Evolutionary conservation across 768 basidiomycete genomes (phyloP).

Genomic region (Clavaria fumosa): DNA sequence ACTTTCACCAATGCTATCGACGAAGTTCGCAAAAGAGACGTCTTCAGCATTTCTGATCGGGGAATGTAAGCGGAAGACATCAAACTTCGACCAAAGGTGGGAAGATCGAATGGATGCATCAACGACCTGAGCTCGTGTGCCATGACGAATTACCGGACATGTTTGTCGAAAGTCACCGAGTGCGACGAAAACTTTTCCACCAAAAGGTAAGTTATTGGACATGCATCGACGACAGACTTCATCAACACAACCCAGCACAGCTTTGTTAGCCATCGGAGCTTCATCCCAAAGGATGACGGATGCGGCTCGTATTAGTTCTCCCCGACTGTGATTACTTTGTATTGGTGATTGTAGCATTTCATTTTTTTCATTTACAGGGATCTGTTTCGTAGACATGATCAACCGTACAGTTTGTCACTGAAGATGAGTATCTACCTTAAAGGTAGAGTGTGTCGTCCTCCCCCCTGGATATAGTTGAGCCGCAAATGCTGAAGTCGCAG

Average conservation of each 20-base stretch:
- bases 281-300: constrained; percentile 27
- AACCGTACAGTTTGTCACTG: too few relatives aligned
- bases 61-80: constrained; percentile 13
- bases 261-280: constrained; percentile 25
- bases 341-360: too few relatives aligned
- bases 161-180: constrained; percentile 28
- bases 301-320: constrained; percentile 19
- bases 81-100: constrained; percentile 19
- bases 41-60: constrained; percentile 26
- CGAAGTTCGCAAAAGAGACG: constrained; percentile 19
- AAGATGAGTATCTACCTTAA: not conserved
- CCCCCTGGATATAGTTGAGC: constrained; percentile 5
- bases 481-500: constrained; percentile 8
- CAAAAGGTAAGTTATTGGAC: constrained; percentile 19
- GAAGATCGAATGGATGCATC: constrained; percentile 24
- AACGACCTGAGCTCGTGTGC: constrained; percentile 16
- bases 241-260: constrained; percentile 21
- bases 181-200: constrained; percentile 21
- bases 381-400: too few relatives aligned
- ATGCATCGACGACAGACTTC: constrained; percentile 18
- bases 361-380: too few relatives aligned
- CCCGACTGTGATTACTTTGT: constrained; percentile 13
- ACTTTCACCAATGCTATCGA: constrained; percentile 24
- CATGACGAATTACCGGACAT: constrained; percentile 22
- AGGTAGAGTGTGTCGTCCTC: not conserved